Evolutionary conservation across 129 eudicot genomes (phyloP).

Genomic region (Helichrysum umbraculigerum): DNA sequence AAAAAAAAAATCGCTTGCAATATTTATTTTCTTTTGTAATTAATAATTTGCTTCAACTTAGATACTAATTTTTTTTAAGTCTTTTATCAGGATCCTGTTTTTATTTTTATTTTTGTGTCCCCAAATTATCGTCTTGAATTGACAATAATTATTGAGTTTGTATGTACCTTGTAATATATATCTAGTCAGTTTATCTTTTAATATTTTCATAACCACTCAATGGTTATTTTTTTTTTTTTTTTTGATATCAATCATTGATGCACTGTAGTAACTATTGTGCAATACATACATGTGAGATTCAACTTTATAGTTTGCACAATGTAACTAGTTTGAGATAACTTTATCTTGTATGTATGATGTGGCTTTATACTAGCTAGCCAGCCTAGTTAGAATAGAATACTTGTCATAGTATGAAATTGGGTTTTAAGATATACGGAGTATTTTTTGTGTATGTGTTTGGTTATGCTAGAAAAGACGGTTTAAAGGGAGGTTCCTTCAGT

Average conservation of each 20-base stretch:
- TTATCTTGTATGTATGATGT: not conserved
- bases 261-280: not conserved
- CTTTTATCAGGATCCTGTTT: too few species aligned
- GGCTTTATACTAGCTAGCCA: not conserved
- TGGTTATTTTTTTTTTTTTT: too few species aligned
- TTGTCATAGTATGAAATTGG: not conserved
- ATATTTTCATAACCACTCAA: not conserved
- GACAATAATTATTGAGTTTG: too few species aligned
- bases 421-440: not conserved
- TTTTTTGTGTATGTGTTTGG: not conserved
- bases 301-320: not conserved
- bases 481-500: slow-evolving; percentile 71
- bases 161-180: not conserved
- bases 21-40: not conserved
- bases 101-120: not conserved
- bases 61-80: not conserved
- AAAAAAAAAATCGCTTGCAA: not conserved
- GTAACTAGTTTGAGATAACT: not conserved
- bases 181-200: not conserved
- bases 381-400: not conserved
- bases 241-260: not conserved
- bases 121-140: not conserved
- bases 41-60: slow-evolving; percentile 8
- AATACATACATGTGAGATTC: not conserved
- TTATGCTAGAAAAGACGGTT: not conserved